These are phyloP conservation scores for Gracilaria domingensis DNA, from an alignment of 23 red algal species.

Conservation along the genomic window DNA sequence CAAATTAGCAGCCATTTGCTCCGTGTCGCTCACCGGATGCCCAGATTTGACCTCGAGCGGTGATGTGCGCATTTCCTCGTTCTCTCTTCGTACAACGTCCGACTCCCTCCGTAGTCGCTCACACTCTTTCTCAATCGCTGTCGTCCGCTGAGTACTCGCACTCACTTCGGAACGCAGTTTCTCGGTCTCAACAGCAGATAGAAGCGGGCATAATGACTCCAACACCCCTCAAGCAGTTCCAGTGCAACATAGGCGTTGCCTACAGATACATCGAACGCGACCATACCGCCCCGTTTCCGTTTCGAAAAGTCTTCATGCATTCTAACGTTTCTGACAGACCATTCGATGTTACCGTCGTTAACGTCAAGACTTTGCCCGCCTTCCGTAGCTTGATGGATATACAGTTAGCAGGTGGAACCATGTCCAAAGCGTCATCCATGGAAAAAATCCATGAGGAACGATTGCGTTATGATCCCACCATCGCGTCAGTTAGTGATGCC, in stretches of 20 bases:
- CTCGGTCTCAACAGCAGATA: conserved; percentile 31
- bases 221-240: conserved; percentile 63
- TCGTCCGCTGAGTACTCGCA: not conserved
- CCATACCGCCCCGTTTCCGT: conserved; percentile 31
- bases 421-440: conserved; percentile 85
- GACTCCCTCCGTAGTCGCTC: conserved; percentile 2
- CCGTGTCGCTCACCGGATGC: not conserved
- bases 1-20: conserved; percentile 20
- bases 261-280: conserved; percentile 77
- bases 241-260: conserved; percentile 78
- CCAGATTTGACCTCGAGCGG: conserved; percentile 19
- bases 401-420: conserved; percentile 55
- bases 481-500: conserved; percentile 65
- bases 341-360: conserved; percentile 96
- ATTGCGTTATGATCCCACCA: conserved; percentile 52
- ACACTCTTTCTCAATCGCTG: conserved; percentile 12
- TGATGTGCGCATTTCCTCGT: conserved; percentile 36
- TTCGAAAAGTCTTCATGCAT: conserved; percentile 94
- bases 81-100: conserved; percentile 12
- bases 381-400: conserved; percentile 40
- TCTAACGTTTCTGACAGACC: conserved; percentile 78
- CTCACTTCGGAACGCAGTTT: conserved; percentile 7
- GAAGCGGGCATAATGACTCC: conserved; percentile 76
- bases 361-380: conserved; percentile 67
- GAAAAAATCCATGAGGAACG: conserved; percentile 79